phyloP scores from a whole-genome alignment of 73 alveolate genomes.

The Paramecium caudatum region DNA sequence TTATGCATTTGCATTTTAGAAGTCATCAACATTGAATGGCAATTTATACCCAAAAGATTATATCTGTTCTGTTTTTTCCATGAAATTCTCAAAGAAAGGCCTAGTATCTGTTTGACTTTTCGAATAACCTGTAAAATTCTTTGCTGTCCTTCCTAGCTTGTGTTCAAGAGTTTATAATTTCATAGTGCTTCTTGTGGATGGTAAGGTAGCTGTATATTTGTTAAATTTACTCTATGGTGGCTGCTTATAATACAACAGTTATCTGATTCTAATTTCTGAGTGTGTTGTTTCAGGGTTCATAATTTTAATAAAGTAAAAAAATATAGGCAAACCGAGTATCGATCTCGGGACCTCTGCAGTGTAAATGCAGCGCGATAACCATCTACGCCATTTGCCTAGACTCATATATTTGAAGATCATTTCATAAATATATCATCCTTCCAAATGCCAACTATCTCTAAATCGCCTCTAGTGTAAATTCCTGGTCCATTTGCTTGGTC shows the following conservation, averaged over 20 bases:
- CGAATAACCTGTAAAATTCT: slow-evolving; percentile 37
- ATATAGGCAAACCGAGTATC: slow-evolving; percentile 77
- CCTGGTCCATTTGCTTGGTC: background rate
- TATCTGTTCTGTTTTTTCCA: slow-evolving; percentile 48
- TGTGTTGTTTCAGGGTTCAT: background rate
- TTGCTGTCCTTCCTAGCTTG: slow-evolving; percentile 39
- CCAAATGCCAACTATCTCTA: slow-evolving; percentile 21
- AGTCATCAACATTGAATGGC: slow-evolving; percentile 45
- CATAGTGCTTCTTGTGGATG: slow-evolving; percentile 27
- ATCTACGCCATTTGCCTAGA: slow-evolving; percentile 74
- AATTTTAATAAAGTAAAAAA: background rate
- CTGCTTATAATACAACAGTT: slow-evolving; percentile 49
- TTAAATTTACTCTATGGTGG: slow-evolving; percentile 4
- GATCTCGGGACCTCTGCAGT: slow-evolving; percentile 79
- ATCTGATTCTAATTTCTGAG: slow-evolving; percentile 60
- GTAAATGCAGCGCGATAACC: slow-evolving; percentile 79
- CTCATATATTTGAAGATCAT: background rate
- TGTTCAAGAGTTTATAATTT: slow-evolving; percentile 50
- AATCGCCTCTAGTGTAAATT: background rate
- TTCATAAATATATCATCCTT: slow-evolving; percentile 39
- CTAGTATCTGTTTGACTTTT: slow-evolving; percentile 43
- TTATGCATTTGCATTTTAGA: slow-evolving; percentile 39
- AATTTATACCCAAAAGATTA: background rate
- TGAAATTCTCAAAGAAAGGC: slow-evolving; percentile 61
- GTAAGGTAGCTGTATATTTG: slow-evolving; percentile 13